Base-by-base conservation (phyloP, 2,329 filamentous ascomycete genomes). In the Hyphodiscus sp. region DNA sequence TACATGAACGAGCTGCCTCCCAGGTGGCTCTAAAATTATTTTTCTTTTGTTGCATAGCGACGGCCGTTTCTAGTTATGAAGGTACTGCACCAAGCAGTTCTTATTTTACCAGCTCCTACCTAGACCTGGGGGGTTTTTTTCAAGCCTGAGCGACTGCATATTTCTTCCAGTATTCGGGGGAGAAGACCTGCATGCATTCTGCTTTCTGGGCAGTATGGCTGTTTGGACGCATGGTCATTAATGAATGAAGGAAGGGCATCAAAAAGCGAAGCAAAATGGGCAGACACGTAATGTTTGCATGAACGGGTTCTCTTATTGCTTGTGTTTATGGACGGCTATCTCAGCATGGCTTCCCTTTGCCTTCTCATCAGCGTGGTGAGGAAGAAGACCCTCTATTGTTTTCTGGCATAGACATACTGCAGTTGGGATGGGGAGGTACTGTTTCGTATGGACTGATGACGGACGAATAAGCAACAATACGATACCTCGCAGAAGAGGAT, bases 11-110 rank as follows among this genome's bases (percentile, higher is more conserved):
- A 45, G 47, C 30, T 18, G n/a, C 52, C 54, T 52, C 47, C 52
- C 50, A 50, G 23, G 47, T 23, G 19, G 20, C 18, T 53, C 33
- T n/a, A 38, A 38, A 38, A 38, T 53, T 47, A 30, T 38, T 58
- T 52, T 55, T 65, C 64, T 65, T 67, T 64, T 69, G 61, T 65
- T 71, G 69, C 70, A 72, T 71, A 71, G 69, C 70, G 69, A 68
- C 62, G 67, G 67, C 62, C 67, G 67, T 60, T 67, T 64, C 23
- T 58, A 41, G 43, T 56, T 63, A 59, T 29, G 18, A 51, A 47
- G 45, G 57, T 48, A 53, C 51, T 55, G 58, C 57, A 61, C 62
- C 47, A 53, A 61, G 57, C 56, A 54, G 51, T 55, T 55, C 53
- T 49, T 60, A 46, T 30, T 53, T 55, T 54, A 57, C 57, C 46